Base-by-base conservation (phyloP, 2,329 filamentous ascomycete species). In the Coniella lustricola region DNA sequence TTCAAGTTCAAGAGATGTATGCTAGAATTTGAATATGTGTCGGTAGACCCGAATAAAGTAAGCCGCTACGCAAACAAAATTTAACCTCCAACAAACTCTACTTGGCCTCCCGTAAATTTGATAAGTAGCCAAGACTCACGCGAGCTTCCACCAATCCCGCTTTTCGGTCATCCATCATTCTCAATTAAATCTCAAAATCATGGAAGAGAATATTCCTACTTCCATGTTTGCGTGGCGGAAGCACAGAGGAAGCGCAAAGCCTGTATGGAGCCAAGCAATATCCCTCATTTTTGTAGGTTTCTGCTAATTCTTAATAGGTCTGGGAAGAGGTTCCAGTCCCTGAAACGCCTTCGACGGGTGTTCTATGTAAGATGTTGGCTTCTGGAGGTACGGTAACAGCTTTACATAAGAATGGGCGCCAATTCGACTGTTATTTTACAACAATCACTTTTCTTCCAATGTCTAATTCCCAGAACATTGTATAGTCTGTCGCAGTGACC, bases 191-290 rank as follows among this genome's bases (percentile, higher is more conserved):
- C 14, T 13, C 36, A 20, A 43, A 13, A 32, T n/a, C 16, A 56
- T 58, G 54, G 16, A 37, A 2, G 22, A 29, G 9, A 3, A 37
- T 13, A 44, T 60, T 9, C 57, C 59, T 7, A 39, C 49, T 42
- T 61, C 61, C 3, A 67, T 67, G 65, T 54, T 56, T 40, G 64
- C 62, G 1, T 67, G 65, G 65, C 58, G 61, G 34, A 65, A 65
- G 49, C 60, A 66, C 41, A 57, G 52, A 46, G 64, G 63, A 37
- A 60, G 56, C 25, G 56, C 14, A 56, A 1, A 52, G 57, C 14
- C 60, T 61, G 14, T 56, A 60, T 51, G 14, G 51, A 47, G 13
- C 16, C n/a, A 21, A 29, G 34, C 31, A 13, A 25, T 43, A 38
- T 29, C 39, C 29, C 46, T 36, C 22, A 20, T 12, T 17, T 4